phyloP scores from a whole-genome alignment of 148 eudicot species.

The Chenopodium berlandieri region DNA sequence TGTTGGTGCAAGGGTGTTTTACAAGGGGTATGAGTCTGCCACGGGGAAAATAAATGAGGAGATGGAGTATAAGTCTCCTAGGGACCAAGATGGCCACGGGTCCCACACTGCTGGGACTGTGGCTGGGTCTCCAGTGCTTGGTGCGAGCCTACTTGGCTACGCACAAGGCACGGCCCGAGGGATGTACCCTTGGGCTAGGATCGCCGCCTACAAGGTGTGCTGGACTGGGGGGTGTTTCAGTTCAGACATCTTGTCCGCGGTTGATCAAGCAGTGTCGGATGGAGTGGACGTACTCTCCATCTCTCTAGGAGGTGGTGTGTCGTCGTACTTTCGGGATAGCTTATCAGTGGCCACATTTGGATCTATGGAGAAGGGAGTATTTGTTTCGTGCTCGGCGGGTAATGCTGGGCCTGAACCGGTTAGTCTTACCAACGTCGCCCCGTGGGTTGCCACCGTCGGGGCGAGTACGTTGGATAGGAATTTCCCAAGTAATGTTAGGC shows the following conservation, averaged over 20 bases:
- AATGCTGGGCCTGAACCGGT: constrained; percentile 85
- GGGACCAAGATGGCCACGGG: constrained; percentile 93
- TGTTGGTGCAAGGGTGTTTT: constrained; percentile 72
- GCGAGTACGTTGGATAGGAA: constrained; percentile 94
- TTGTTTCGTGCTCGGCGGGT: constrained; percentile 86
- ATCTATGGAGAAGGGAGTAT: constrained; percentile 87
- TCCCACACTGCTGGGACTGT: constrained; percentile 90
- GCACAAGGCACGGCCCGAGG: constrained; percentile 85
- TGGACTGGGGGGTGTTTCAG: constrained; percentile 97
- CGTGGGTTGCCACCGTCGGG: constrained; percentile 91
- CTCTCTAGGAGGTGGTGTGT: constrained; percentile 88
- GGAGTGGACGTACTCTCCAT: constrained; percentile 83
- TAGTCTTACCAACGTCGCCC: constrained; percentile 83
- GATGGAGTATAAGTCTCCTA: constrained; percentile 66
- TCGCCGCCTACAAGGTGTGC: constrained; percentile 92
- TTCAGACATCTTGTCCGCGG: constrained; percentile 87
- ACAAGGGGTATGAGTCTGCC: constrained; percentile 77
- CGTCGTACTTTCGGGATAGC: constrained; percentile 71
- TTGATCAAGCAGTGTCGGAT: constrained; percentile 72
- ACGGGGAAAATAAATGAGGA: constrained; percentile 64
- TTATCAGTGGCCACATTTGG: constrained; percentile 78
- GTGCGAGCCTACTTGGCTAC: constrained; percentile 77
- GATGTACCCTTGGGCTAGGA: constrained; percentile 69
- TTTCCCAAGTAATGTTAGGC: constrained; percentile 63
- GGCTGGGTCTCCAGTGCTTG: constrained; percentile 63